Evolutionary conservation across 225 moss, liverwort and hornwort genomes (phyloP).

Genomic region (Climacium dendroides): DNA sequence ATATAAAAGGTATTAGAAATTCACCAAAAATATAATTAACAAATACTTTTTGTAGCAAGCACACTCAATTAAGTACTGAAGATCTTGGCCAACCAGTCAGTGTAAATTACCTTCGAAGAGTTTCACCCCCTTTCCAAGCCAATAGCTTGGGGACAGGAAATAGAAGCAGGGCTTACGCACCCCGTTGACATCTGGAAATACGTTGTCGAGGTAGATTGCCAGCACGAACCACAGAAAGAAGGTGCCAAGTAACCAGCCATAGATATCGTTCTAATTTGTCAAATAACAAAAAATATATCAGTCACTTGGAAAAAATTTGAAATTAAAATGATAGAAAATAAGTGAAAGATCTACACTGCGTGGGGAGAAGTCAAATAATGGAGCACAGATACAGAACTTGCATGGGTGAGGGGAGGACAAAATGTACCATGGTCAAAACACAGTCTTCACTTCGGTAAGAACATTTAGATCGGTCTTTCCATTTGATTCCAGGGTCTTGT

Average conservation of each 20-base stretch:
- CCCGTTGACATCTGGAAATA: slow-evolving; percentile 88
- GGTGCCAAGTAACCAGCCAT: slow-evolving; percentile 46
- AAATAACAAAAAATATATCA: background rate
- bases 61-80: background rate
- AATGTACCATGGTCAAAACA: slow-evolving; percentile 60
- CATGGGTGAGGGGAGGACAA: background rate
- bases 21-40: background rate
- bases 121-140: slow-evolving; percentile 61
- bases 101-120: slow-evolving; percentile 35
- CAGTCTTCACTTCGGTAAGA: slow-evolving; percentile 58
- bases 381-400: background rate
- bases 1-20: background rate
- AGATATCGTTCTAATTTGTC: slow-evolving; percentile 44
- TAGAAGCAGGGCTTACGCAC: slow-evolving; percentile 89
- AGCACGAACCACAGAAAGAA: slow-evolving; percentile 69
- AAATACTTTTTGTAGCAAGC: background rate
- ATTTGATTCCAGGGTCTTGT: slow-evolving; percentile 74
- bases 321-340: background rate
- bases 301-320: background rate
- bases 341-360: background rate
- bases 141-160: slow-evolving; percentile 74
- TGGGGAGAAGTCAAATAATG: background rate
- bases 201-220: slow-evolving; percentile 87
- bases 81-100: background rate
- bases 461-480: slow-evolving; percentile 53